A percentile compares a stretch with the other conserved stretches of the same genome.
These are phyloP conservation scores for Citrus unshiu DNA, from an alignment of 345 rosid species.

Conservation along the genomic window DNA sequence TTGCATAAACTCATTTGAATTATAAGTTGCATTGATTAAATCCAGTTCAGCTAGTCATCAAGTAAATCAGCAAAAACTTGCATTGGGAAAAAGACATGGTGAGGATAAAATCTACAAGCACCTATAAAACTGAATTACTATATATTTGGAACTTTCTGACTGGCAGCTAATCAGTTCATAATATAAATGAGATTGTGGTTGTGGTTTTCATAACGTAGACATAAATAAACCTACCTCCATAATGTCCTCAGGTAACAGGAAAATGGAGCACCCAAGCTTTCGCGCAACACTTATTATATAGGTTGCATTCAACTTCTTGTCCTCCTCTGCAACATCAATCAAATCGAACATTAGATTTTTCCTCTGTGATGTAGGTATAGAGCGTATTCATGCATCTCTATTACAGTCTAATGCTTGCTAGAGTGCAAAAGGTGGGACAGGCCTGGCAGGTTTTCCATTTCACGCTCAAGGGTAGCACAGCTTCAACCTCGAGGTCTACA, in stretches of 20 bases:
- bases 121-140: neutral
- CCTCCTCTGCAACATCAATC: constrained; percentile 68
- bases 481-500: neutral
- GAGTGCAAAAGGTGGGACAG: neutral
- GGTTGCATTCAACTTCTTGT: constrained; percentile 90
- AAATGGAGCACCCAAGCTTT: constrained; percentile 97
- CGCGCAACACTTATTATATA: constrained; percentile 96
- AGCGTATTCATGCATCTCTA: neutral
- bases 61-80: neutral
- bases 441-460: neutral
- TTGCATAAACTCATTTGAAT: neutral
- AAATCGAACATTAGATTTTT: constrained; percentile 4
- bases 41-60: neutral
- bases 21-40: neutral
- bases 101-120: neutral
- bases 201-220: neutral
- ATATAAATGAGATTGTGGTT: neutral
- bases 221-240: constrained; percentile 57
- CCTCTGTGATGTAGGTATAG: neutral
- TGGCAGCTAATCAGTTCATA: neutral
- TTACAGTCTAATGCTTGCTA: neutral
- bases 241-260: constrained; percentile 96
- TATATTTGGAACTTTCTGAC: no score
- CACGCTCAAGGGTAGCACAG: neutral
- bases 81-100: neutral